Evolutionary conservation across 805 yeast species (phyloP).

Genomic region (Sungouiella thailandica): DNA sequence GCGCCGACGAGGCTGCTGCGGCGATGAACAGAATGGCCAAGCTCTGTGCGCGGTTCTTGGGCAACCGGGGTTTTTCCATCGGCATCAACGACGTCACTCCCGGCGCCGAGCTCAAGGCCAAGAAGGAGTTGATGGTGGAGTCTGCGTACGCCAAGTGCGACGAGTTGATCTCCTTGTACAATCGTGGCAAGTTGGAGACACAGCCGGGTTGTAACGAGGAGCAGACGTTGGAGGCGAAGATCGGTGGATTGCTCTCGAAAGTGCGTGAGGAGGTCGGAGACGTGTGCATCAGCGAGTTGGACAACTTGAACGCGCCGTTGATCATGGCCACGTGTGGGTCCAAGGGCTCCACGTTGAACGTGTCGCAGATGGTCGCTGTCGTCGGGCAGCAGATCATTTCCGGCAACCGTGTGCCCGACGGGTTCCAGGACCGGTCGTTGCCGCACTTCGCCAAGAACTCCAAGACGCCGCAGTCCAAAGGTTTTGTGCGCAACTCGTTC

Average conservation of each 20-base stretch:
- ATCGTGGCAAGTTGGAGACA: slow-evolving; percentile 86
- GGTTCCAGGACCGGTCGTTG: slow-evolving; percentile 97
- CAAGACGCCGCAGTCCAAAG: slow-evolving; percentile 96
- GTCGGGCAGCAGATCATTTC: slow-evolving; percentile 98
- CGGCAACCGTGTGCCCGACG: slow-evolving; percentile 99
- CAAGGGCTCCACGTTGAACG: slow-evolving; percentile 95
- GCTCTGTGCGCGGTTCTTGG: slow-evolving; percentile 89
- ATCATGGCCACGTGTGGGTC: slow-evolving; percentile 99
- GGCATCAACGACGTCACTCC: slow-evolving; percentile 98
- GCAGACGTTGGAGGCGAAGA: slow-evolving; percentile 95
- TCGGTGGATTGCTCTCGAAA: slow-evolving; percentile 91
- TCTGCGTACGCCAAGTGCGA: slow-evolving; percentile 88
- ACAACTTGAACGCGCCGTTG: slow-evolving; percentile 87
- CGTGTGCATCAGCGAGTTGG: slow-evolving; percentile 89
- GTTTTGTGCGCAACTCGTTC: slow-evolving; percentile 96
- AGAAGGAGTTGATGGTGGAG: slow-evolving; percentile 86
- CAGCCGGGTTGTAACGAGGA: slow-evolving; percentile 99
- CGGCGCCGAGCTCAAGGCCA: slow-evolving; percentile 64
- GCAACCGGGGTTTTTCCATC: slow-evolving; percentile 93
- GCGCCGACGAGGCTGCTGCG: slow-evolving; percentile 91
- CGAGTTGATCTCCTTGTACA: slow-evolving; percentile 72
- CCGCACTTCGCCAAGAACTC: slow-evolving; percentile 97
- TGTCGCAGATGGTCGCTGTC: slow-evolving; percentile 99
- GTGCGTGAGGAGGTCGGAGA: slow-evolving; percentile 99
- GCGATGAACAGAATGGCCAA: slow-evolving; percentile 99